Evolutionary conservation across 140 eudicot genomes (phyloP).

Genomic region (Stevia rebaudiana): DNA sequence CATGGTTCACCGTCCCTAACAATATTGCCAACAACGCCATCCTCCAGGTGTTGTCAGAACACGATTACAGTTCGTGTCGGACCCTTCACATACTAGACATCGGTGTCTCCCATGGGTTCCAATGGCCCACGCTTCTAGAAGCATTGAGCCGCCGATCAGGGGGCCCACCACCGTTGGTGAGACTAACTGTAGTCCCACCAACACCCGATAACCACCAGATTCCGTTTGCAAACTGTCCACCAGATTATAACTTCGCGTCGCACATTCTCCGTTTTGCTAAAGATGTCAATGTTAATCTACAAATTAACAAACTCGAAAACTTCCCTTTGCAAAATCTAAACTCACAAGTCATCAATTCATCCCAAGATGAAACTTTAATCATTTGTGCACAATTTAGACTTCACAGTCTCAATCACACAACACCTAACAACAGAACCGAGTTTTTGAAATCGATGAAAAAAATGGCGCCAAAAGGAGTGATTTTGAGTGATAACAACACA

Average conservation of each 20-base stretch:
- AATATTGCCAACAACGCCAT: conserved; percentile 68
- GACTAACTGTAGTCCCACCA: conserved; percentile 58
- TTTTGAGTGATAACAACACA: conserved; percentile 54
- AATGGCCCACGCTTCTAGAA: conserved; percentile 79
- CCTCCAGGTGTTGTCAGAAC: conserved; percentile 59
- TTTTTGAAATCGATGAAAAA: conserved; percentile 44
- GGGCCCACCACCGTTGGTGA: conserved; percentile 77
- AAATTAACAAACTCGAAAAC: conserved; percentile 56
- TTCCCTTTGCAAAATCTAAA: conserved; percentile 43
- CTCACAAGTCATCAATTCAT: conserved; percentile 40
- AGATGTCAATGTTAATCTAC: conserved; percentile 49
- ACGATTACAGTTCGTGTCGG: conserved; percentile 8
- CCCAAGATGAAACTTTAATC: conserved; percentile 56
- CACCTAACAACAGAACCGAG: conserved; percentile 57
- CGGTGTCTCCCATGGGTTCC: conserved; percentile 78
- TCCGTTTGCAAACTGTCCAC: conserved; percentile 57
- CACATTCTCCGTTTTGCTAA: conserved; percentile 53
- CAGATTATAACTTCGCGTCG: conserved; percentile 44
- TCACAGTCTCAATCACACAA: conserved; percentile 50
- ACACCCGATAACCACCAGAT: conserved; percentile 32
- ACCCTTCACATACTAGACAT: conserved; percentile 71
- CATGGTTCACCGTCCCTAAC: conserved; percentile 83
- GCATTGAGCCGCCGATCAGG: conserved; percentile 58
- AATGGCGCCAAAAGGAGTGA: conserved; percentile 61
- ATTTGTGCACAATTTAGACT: conserved; percentile 67